A percentile compares a stretch with the other conserved stretches of the same genome.
phyloP scores from a whole-genome alignment of 1,139 yeast species.

The Nadsonia starkeyi-henricii region DNA sequence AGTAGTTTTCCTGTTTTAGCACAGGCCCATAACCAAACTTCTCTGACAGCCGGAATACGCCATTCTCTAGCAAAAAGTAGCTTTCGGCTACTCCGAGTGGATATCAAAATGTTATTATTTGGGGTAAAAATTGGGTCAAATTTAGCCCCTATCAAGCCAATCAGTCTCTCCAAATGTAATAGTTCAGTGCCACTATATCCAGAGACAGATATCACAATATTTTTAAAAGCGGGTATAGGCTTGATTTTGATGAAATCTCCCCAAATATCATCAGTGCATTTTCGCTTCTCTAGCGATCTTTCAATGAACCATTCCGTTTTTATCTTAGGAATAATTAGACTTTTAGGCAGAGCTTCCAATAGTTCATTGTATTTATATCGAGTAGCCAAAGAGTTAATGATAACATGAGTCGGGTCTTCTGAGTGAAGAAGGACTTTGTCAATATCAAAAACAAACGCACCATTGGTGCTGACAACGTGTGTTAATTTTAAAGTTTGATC shows the following conservation, averaged over 20 bases:
- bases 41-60: constrained; percentile 41
- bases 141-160: constrained; percentile 33
- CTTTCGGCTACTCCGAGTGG: constrained; percentile 35
- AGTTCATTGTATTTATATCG: constrained; percentile 8
- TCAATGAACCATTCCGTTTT: constrained; percentile 78
- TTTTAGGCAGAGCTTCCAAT: constrained; percentile 5
- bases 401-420: constrained; percentile 9
- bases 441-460: constrained; percentile 11
- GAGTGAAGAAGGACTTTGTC: constrained; percentile 1
- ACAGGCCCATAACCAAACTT: constrained; percentile 38
- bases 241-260: constrained; percentile 41
- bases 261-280: constrained; percentile 55
- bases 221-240: constrained; percentile 21
- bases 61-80: constrained; percentile 40
- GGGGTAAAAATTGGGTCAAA: constrained; percentile 38
- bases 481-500: constrained; percentile 15
- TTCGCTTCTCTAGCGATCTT: constrained; percentile 51
- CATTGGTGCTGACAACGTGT: constrained; percentile 28
- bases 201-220: constrained; percentile 46
- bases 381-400: constrained; percentile 18
- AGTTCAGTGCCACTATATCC: constrained; percentile 80
- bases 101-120: constrained; percentile 47
- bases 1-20: constrained; percentile 18
- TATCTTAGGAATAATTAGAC: constrained; percentile 6
- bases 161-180: constrained; percentile 55